Conservation (phyloP, 2,329 filamentous ascomycete species). For the Fusarium metavorans region DNA sequence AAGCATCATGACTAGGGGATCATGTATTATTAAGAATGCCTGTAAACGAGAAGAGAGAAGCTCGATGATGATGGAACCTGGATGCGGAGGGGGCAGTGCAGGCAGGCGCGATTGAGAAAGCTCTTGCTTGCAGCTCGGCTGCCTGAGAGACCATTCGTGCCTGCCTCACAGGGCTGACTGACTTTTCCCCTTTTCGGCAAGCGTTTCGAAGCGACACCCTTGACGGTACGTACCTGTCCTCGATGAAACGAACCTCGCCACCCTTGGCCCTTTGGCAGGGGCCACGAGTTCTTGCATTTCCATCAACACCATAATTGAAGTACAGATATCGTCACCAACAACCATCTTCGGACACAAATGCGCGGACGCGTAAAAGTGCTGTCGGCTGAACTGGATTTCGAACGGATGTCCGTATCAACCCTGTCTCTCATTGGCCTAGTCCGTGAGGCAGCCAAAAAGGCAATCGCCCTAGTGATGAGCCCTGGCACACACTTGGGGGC, state of each 20-base stretch:
- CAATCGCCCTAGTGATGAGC: constrained; percentile 15
- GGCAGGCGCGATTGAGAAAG: not conserved
- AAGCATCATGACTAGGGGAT: not conserved
- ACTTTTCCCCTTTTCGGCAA: constrained; percentile 18
- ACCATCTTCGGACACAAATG: not conserved
- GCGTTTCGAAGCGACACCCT: not conserved
- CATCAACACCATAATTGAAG: constrained; percentile 11
- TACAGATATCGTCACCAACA: not conserved
- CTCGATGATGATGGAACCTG: not conserved
- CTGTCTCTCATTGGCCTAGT: not conserved
- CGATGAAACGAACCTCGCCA: constrained; percentile 2
- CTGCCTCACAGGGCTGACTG: constrained; percentile 39
- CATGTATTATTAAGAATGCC: not conserved
- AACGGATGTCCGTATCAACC: not conserved
- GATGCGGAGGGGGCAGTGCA: constrained; percentile 28
- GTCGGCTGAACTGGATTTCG: not conserved
- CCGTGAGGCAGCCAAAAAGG: constrained; percentile 33
- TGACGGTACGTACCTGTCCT: not conserved
- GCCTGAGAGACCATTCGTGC: not conserved
- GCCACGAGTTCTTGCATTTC: not conserved
- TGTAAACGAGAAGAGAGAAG: not conserved
- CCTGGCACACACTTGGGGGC: constrained; percentile 22
- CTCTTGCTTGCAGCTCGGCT: constrained; percentile 4
- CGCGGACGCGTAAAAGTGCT: not conserved
- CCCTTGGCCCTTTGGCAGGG: not conserved